Percentiles rank a stretch among this genome's conserved stretches.
phyloP scores from a whole-genome alignment of 83 land plant genomes.

The Thuja plicata region DNA sequence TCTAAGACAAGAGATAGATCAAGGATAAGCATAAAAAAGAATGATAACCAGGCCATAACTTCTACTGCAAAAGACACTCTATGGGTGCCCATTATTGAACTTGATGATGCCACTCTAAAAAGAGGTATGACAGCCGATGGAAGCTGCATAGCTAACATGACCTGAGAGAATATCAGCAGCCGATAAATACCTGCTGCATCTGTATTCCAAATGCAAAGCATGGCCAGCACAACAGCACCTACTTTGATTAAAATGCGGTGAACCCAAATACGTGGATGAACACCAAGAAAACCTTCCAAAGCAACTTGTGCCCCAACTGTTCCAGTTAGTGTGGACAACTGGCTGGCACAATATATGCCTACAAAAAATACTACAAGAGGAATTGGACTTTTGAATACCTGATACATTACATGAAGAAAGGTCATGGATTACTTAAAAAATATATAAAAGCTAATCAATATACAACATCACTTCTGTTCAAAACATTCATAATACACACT shows the following conservation, averaged over 20 bases:
- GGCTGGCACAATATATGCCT: constrained; percentile 70
- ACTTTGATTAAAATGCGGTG: constrained; percentile 55
- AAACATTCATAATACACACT: neutral
- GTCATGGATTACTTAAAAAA: neutral
- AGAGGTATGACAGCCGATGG: constrained; percentile 88
- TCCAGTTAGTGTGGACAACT: constrained; percentile 62
- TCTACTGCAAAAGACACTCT: constrained; percentile 56
- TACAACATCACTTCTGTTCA: neutral
- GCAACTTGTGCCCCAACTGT: constrained; percentile 51
- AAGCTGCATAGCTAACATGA: constrained; percentile 78
- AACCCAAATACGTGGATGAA: constrained; percentile 54
- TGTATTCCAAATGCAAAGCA: constrained; percentile 55
- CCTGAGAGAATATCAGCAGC: constrained; percentile 74
- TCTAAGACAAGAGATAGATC: constrained; percentile 69
- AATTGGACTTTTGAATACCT: constrained; percentile 69
- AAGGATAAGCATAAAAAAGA: constrained; percentile 47
- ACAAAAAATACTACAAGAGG: constrained; percentile 53
- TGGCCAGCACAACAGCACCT: constrained; percentile 55
- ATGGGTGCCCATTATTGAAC: constrained; percentile 67
- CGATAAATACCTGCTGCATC: constrained; percentile 85
- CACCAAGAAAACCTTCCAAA: constrained; percentile 49
- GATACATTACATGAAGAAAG: constrained; percentile 14
- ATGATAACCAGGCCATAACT: constrained; percentile 47
- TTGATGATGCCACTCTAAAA: constrained; percentile 75
- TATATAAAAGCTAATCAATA: neutral